Evolutionary conservation across 2,329 filamentous ascomycete genomes (phyloP), one percentile per base, ranked within the genome.

Genomic region (Clonostachys byssicola): DNA sequence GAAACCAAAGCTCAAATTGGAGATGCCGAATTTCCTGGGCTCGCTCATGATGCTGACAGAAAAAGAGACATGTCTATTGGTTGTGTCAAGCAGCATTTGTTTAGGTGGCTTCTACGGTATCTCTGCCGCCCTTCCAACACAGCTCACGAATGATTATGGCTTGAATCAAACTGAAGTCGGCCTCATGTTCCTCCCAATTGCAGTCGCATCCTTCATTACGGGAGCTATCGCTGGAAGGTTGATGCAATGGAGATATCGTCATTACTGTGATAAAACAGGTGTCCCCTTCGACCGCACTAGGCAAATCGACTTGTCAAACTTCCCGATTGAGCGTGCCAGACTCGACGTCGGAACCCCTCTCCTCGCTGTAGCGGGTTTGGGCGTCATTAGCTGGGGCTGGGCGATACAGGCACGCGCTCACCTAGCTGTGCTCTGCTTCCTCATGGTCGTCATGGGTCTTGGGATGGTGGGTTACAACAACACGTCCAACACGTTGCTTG

Each of bases 231-330:
- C 68, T 4, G 83, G 86, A 1, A 71, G 73, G 3, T 53, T 81
- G 2, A 74, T 88, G 35, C 86, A 89, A 60, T 76, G 75, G 65
- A 89, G 88, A 60, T 91, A 83, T 60, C 72, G 75, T 2, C 78
- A 84, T 7, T 71, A 81, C 46, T 79, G 81, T 2, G 59, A 60
- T 10, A 64, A 61, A 2, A 60, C 78, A 1, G 75, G 75, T 5
- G 61, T 83, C n/a, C 53, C 66, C 0, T 66, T 82, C 45, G 70
- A 69, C 44, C 72, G 68, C 52, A 73, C 69, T 42, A 71, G 73
- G 18, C 71, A 68, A 51, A 18, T 23, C 14, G 38, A 46, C 14
- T 20, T 46, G 5, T 20, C 20, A 10, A 51, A 62, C 1, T 79
- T 81, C 35, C 75, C 77, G 2, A 72, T 81, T 10, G 77, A 81